Evolutionary conservation across 495 filamentous ascomycete genomes (phyloP).

Genomic region (Hypoxylon lienhwacheense): DNA sequence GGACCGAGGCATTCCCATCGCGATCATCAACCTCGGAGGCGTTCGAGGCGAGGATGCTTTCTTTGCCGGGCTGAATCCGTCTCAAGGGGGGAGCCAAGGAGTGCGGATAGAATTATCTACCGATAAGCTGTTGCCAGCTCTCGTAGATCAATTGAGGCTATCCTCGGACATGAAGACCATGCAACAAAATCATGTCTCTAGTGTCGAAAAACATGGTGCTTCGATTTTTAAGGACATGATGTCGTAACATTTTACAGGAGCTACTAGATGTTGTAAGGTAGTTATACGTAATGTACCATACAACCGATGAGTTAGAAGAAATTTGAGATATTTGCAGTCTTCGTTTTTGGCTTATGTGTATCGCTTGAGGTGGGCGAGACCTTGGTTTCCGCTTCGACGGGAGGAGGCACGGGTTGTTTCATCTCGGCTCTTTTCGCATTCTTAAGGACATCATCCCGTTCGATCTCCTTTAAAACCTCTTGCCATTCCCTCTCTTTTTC

Average conservation of each 20-base stretch:
- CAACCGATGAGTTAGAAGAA: conserved; percentile 42
- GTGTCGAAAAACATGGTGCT: conserved; percentile 29
- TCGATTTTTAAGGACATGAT: conserved; percentile 56
- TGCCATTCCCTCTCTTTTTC: conserved; percentile 85
- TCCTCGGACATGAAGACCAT: conserved; percentile 14
- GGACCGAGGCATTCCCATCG: conserved; percentile 81
- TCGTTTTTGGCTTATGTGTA: conserved; percentile 27
- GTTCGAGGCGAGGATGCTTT: conserved; percentile 77
- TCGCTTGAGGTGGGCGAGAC: conserved; percentile 1
- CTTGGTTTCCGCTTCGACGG: conserved; percentile 18
- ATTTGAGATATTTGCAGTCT: conserved; percentile 35
- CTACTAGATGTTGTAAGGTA: conserved; percentile 13
- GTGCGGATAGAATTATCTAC: conserved; percentile 57
- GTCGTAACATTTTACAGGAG: conserved; percentile 41
- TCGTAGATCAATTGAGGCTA: conserved; percentile 49
- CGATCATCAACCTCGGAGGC: conserved; percentile 79
- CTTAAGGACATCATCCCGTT: conserved; percentile 71
- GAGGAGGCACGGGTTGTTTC: conserved; percentile 15
- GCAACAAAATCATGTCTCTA: conserved; percentile 11
- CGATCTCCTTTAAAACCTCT: conserved; percentile 83
- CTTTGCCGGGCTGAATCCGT: conserved; percentile 55
- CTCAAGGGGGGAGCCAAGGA: conserved; percentile 51
- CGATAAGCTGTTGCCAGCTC: conserved; percentile 55
- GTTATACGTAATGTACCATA: conserved; percentile 28
- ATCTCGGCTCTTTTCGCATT: conserved; percentile 42